Evolutionary conservation across 768 basidiomycete genomes (phyloP).

Genomic region (Leucosporidium scottii): DNA sequence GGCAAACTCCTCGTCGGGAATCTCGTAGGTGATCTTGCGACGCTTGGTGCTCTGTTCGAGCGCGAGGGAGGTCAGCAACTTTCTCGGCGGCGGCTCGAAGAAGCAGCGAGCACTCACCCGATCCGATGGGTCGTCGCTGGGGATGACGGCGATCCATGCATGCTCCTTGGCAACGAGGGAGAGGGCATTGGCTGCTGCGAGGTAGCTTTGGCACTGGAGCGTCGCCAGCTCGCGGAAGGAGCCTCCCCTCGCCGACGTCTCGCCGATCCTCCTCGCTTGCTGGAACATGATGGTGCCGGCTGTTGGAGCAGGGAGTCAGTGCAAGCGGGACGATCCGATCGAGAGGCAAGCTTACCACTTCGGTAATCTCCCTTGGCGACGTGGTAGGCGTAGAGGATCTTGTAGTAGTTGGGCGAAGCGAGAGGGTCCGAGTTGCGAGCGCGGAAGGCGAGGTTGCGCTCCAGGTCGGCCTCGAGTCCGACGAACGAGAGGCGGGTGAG

Average conservation of each 20-base stretch:
- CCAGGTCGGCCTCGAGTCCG: slow-evolving; percentile 76
- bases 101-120: slow-evolving; percentile 4
- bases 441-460: slow-evolving; percentile 81
- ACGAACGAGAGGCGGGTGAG: slow-evolving; percentile 77
- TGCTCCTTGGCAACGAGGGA: slow-evolving; percentile 70
- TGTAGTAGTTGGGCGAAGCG: slow-evolving; percentile 72
- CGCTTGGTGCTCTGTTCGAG: slow-evolving; percentile 57
- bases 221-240: slow-evolving; percentile 52
- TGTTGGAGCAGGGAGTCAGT: slow-evolving; percentile 42
- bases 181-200: slow-evolving; percentile 81
- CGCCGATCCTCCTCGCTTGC: slow-evolving; percentile 68
- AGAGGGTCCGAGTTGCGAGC: slow-evolving; percentile 88
- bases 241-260: slow-evolving; percentile 43
- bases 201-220: slow-evolving; percentile 63
- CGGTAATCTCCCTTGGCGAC: slow-evolving; percentile 79
- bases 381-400: slow-evolving; percentile 92
- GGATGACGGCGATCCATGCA: slow-evolving; percentile 61
- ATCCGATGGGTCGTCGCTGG: slow-evolving; percentile 8
- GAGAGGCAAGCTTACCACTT: slow-evolving; percentile 61
- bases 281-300: slow-evolving; percentile 91
- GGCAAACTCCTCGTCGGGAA: slow-evolving; percentile 65
- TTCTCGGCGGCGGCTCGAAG: not conserved
- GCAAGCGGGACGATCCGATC: not conserved
- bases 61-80: not conserved
- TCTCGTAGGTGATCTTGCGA: slow-evolving; percentile 61